Conservation (phyloP, 1,284 basidiomycete genomes). For the Melampsora americana region DNA sequence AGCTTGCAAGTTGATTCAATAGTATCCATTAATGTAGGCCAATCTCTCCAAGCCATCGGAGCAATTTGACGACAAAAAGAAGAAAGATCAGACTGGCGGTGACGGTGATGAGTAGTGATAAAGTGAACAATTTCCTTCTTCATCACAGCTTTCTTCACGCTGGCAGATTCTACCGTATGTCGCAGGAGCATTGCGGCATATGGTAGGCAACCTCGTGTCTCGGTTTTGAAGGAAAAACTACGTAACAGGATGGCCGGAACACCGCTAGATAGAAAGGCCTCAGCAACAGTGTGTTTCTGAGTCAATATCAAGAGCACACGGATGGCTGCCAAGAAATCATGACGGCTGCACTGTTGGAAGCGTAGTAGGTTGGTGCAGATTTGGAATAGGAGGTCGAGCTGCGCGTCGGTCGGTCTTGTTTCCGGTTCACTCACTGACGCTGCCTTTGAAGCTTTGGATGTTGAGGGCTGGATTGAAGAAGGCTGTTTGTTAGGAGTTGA, state of each 20-base stretch:
- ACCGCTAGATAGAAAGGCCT: slow-evolving; percentile 46
- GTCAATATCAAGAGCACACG: slow-evolving; percentile 39
- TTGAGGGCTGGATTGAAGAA: slow-evolving; percentile 16
- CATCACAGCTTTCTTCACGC: slow-evolving; percentile 70
- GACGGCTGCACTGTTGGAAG: slow-evolving; percentile 28
- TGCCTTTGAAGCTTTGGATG: slow-evolving; percentile 15
- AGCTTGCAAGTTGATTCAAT: slow-evolving; percentile 71
- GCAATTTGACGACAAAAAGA: slow-evolving; percentile 74
- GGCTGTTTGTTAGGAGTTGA: slow-evolving; percentile 33
- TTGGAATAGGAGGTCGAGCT: slow-evolving; percentile 35
- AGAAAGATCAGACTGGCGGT: slow-evolving; percentile 67
- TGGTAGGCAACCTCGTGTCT: slow-evolving; percentile 66
- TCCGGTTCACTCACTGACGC: not conserved
- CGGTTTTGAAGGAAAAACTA: slow-evolving; percentile 43
- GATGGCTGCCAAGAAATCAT: slow-evolving; percentile 42
- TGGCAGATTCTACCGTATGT: slow-evolving; percentile 78
- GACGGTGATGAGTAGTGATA: slow-evolving; percentile 60
- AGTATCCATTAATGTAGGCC: slow-evolving; percentile 71
- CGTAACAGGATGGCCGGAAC: slow-evolving; percentile 48
- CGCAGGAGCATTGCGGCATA: slow-evolving; percentile 83
- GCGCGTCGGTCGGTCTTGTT: slow-evolving; percentile 10
- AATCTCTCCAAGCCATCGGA: slow-evolving; percentile 77
- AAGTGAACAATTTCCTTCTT: slow-evolving; percentile 66
- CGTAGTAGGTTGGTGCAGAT: slow-evolving; percentile 42
- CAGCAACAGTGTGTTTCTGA: slow-evolving; percentile 34